Evolutionary conservation across 1,139 yeast species (phyloP).

Genomic region (Yamadazyma sp.): DNA sequence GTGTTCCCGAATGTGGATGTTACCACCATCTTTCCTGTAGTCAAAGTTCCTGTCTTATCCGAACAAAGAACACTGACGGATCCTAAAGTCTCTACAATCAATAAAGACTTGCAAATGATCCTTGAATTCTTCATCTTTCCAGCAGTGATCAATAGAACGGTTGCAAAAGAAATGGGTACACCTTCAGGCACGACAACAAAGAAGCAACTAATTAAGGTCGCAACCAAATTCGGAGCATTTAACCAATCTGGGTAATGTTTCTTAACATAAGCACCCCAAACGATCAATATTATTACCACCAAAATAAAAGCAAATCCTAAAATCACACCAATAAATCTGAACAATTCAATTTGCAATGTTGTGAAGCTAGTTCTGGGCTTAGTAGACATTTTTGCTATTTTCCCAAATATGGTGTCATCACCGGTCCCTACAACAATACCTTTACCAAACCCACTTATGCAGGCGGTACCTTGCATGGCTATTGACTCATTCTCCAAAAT

Average conservation of each 20-base stretch:
- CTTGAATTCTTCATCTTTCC: conserved; percentile 27
- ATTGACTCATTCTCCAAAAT: conserved; percentile 44
- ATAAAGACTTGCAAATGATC: conserved; percentile 30
- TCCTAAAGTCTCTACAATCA: conserved; percentile 36
- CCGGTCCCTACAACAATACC: conserved; percentile 35
- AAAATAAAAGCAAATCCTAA: conserved; percentile 22
- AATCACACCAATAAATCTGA: conserved; percentile 27
- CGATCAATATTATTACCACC: conserved; percentile 25
- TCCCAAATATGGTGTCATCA: conserved; percentile 33
- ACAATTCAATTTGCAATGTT: conserved; percentile 32
- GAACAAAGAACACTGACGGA: conserved; percentile 35
- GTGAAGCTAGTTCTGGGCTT: conserved; percentile 30
- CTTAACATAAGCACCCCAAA: conserved; percentile 50
- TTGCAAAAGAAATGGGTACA: conserved; percentile 36
- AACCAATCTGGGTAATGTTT: conserved; percentile 32
- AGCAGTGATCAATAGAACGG: conserved; percentile 33
- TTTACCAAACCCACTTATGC: conserved; percentile 30
- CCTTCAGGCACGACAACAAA: conserved; percentile 40
- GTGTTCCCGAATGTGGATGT: conserved; percentile 22
- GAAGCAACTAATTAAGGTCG: conserved; percentile 32
- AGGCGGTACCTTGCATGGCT: conserved; percentile 48
- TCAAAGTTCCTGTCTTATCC: conserved; percentile 39
- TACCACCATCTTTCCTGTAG: conserved; percentile 34
- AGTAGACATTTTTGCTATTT: conserved; percentile 32
- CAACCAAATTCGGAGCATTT: conserved; percentile 30